Base-by-base conservation (phyloP, 345 rosid genomes). In the Eucalyptus brandiana region DNA sequence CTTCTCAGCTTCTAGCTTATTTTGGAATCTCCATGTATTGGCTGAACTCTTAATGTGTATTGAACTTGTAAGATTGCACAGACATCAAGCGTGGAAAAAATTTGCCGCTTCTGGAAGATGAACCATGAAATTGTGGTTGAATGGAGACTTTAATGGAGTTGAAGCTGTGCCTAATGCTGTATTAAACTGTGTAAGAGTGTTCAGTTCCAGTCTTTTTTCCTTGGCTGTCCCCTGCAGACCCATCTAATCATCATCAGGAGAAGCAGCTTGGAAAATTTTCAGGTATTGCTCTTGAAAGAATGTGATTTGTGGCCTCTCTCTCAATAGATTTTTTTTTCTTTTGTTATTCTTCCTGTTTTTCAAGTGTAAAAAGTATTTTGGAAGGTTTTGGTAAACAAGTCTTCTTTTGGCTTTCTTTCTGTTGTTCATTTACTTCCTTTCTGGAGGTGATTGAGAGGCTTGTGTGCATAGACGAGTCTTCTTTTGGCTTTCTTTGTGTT, bases 41-140 rank as follows among this genome's bases (percentile, higher is more conserved):
- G 83, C 49, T 48, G 67, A 89, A 81, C 47, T 42, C 83, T 56
- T 87, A 51, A 86, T 45, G 7, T 90, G 65, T 51, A 21, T 85
- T 69, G 90, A 37, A 88, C 47, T 13, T 83, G 85, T 88, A 86
- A 89, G 89, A 90, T 93, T 88, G 62, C 90, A 76, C 95, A 95
- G 98, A 95, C 90, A 91, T 93, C 92, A 97, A 94, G 90, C 94
- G 89, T 89, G 95, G 92, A 89, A 93, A 93, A 89, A 91, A 92
- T 60, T 90, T 93, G 91, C 96, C 94, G 94, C 94, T 93, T 48
- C 90, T 87, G 28, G 98, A 93, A 90, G 97, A 95, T 47, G 95
- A 94, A 89, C 88, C 91, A 8, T 94, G 92, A 95, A 76, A 76
- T 86, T 48, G 45, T 32, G 62, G 87, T 58, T 86, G 87, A 45